These are phyloP conservation scores for Phytophthora pini DNA, from an alignment of 352 stramenopile genomes.

Conservation along the genomic window DNA sequence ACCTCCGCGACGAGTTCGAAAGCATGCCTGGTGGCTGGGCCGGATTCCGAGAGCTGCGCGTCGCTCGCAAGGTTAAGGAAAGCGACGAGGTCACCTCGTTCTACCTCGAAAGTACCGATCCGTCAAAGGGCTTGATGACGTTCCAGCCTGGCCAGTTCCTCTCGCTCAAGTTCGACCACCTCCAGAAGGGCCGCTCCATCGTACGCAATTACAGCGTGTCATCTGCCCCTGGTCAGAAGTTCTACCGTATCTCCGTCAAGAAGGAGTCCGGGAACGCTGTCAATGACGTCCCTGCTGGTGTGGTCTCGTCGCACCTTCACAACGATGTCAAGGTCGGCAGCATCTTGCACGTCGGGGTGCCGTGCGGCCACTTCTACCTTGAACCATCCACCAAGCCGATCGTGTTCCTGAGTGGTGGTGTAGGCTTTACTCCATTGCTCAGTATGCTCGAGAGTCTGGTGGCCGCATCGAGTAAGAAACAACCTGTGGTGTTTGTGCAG, in stretches of 20 bases:
- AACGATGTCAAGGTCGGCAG: slow-evolving; percentile 55
- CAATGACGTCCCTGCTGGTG: slow-evolving; percentile 41
- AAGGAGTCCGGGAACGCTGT: slow-evolving; percentile 44
- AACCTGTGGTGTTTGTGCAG: slow-evolving; percentile 53
- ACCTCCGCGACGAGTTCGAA: slow-evolving; percentile 43
- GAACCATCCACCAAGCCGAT: slow-evolving; percentile 48
- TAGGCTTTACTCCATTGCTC: slow-evolving; percentile 65
- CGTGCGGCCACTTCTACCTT: slow-evolving; percentile 63
- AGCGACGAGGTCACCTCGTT: slow-evolving; percentile 64
- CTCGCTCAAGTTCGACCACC: slow-evolving; percentile 54
- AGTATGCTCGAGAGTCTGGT: slow-evolving; percentile 56
- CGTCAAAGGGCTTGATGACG: slow-evolving; percentile 36
- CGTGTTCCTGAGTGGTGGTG: slow-evolving; percentile 64
- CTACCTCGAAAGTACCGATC: slow-evolving; percentile 53
- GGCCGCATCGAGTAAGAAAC: slow-evolving; percentile 28
- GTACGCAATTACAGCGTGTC: slow-evolving; percentile 71
- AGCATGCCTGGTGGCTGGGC: slow-evolving; percentile 52
- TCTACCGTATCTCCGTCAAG: slow-evolving; percentile 73
- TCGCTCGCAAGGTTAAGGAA: slow-evolving; percentile 57
- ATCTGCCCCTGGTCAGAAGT: slow-evolving; percentile 37
- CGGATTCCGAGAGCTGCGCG: slow-evolving; percentile 63
- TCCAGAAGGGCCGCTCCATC: slow-evolving; percentile 42
- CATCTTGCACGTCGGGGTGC: slow-evolving; percentile 55
- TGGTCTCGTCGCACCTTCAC: slow-evolving; percentile 68
- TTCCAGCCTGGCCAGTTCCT: slow-evolving; percentile 70